Percentiles rank a stretch among this genome's conserved stretches.
phyloP scores from a whole-genome alignment of 108 stramenopile species.

The Nitzschia sp. region DNA sequence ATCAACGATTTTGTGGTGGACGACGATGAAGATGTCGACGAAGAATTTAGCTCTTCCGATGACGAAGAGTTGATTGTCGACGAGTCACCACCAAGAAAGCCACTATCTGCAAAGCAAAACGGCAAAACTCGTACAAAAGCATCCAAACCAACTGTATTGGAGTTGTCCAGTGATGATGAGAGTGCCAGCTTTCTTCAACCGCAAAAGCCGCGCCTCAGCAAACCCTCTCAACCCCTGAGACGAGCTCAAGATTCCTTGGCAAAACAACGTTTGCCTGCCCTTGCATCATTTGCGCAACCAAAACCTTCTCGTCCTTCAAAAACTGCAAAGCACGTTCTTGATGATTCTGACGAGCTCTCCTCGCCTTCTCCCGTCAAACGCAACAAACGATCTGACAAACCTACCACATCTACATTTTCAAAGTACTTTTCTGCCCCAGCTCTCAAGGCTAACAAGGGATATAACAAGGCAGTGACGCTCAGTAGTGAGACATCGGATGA shows the following conservation, averaged over 20 bases:
- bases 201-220: conserved; percentile 8
- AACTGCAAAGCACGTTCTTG: too few species aligned
- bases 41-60: conserved; percentile 12
- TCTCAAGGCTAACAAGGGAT: too few species aligned
- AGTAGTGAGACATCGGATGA: too few species aligned
- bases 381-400: neutral
- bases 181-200: conserved; percentile 6
- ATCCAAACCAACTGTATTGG: too few species aligned
- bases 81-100: neutral
- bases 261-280: neutral
- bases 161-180: neutral
- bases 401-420: neutral
- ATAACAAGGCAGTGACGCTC: too few species aligned
- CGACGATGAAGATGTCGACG: conserved; percentile 39
- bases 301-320: too few species aligned
- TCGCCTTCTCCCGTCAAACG: neutral
- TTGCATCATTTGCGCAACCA: neutral
- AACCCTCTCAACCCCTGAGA: conserved; percentile 8
- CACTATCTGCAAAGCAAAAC: neutral
- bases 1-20: conserved; percentile 28
- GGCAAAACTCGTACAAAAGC: too few species aligned
- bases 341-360: neutral
- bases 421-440: neutral
- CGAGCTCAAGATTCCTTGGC: conserved; percentile 7
- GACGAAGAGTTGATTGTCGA: conserved; percentile 8